A percentile compares a stretch with the other conserved stretches of the same genome.
phyloP scores from a whole-genome alignment of 805 yeast species.

The Cyberlindnera galapagoensis region DNA sequence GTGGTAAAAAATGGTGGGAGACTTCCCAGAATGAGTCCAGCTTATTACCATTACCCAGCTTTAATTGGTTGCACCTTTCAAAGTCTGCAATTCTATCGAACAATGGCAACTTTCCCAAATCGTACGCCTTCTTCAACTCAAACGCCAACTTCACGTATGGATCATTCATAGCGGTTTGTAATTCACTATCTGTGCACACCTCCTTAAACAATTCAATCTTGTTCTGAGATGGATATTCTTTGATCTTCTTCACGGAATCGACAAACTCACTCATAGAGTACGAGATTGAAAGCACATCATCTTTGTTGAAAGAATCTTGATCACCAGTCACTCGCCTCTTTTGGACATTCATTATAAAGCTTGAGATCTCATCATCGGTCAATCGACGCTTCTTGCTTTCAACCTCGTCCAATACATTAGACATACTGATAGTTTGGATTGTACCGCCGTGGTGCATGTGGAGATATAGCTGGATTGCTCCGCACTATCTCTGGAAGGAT shows the following conservation, averaged over 20 bases:
- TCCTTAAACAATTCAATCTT: slow-evolving; percentile 2
- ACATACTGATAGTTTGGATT: too few relatives aligned
- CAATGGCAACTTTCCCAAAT: slow-evolving; percentile 4
- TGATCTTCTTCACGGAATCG: slow-evolving; percentile 3
- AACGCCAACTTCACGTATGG: slow-evolving; percentile 5
- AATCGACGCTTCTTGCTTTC: slow-evolving; percentile 3
- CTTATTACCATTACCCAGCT: not conserved
- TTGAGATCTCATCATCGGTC: slow-evolving; percentile 1
- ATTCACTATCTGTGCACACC: not conserved
- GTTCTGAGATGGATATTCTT: slow-evolving; percentile 1
- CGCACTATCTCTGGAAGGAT: too few relatives aligned
- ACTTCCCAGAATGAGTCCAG: slow-evolving; percentile 1
- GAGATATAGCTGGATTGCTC: too few relatives aligned
- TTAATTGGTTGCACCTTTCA: not conserved
- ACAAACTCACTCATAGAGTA: slow-evolving; percentile 1
- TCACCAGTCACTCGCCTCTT: not conserved
- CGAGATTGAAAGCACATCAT: slow-evolving; percentile 2
- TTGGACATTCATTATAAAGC: slow-evolving; percentile 2
- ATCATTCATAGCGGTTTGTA: slow-evolving; percentile 1
- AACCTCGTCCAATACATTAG: too few relatives aligned
- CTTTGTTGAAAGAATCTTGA: slow-evolving; percentile 2
- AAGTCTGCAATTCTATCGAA: slow-evolving; percentile 4
- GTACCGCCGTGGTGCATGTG: too few relatives aligned
- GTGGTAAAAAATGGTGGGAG: slow-evolving; percentile 1
- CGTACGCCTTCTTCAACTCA: slow-evolving; percentile 7